Base-by-base conservation (phyloP, 768 basidiomycete genomes). In the Suillus tomentosus region DNA sequence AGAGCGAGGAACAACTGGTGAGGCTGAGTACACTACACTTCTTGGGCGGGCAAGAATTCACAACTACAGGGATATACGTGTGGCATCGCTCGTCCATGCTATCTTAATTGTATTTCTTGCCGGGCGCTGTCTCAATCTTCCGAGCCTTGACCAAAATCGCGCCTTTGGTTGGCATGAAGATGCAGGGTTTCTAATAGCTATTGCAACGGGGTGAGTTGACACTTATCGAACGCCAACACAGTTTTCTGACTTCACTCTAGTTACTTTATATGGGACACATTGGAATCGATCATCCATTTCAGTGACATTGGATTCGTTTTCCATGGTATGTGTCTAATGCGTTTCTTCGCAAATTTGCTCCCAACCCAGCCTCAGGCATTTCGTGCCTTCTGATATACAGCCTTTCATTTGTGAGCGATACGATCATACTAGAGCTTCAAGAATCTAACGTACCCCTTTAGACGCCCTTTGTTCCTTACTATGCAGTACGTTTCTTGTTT, bases 211-310 rank as follows among this genome's bases (percentile, higher is more conserved):
- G 90, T 91, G 64, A 67, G 80, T 77, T n/a, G 14, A 42, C 36
- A 51, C 19, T 39, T 5, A 1, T 27, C 27, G 3, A 31, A 45
- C n/a, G 17, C 59, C 45, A 50, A 13, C 34, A 17, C 13, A 37
- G 37, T 55, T 42, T 48, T n/a, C 56, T 17, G 9, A n/a, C 6
- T 59, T 0, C 64, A 3, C 51, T 22, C 31, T 68, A 90, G 88
- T 6, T 90, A 89, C 71, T 95, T 96, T 73, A 67, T 95, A 22
- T 96, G 94, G 94, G 94, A 96, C 70, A 82, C 83, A 0, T 63
- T 92, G 34, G 91, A 94, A 74, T 84, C 87, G 8, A 75, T 88
- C 27, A 61, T 89, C 60, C 87, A 92, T 73, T 90, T 84, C 68
- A 81, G 83, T 57, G 88, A 91, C 63, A 58, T 87, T 5, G 93